Percentiles rank a stretch among this genome's conserved stretches.
Conservation (phyloP, 345 rosid species). For the Syzygium oleosum region DNA sequence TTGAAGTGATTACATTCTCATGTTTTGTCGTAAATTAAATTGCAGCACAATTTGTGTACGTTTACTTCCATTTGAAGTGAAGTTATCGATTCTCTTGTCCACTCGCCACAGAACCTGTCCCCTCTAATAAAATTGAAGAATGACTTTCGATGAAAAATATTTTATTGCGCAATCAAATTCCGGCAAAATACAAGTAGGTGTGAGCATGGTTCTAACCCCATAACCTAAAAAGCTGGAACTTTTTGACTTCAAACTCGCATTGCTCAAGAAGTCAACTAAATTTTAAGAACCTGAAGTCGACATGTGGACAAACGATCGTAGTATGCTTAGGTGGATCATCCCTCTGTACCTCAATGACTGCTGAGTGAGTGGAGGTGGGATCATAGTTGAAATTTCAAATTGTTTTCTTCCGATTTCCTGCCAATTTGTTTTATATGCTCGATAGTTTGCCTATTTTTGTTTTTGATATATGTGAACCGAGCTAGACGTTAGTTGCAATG, state of each 20-base stretch:
- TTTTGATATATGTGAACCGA: background rate
- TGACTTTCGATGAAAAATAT: too few relatives aligned
- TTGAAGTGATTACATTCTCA: too few relatives aligned
- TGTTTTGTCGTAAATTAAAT: too few relatives aligned
- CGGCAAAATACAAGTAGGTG: too few relatives aligned
- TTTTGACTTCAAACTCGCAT: background rate
- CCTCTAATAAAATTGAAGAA: too few relatives aligned
- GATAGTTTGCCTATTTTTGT: background rate
- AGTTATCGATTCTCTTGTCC: too few relatives aligned
- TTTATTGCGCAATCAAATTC: too few relatives aligned
- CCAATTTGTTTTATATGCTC: background rate
- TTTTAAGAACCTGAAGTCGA: background rate
- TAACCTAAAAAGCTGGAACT: background rate
- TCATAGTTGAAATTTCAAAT: background rate
- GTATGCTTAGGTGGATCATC: background rate
- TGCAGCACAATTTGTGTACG: too few relatives aligned
- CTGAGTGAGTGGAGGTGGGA: background rate
- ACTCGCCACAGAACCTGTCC: too few relatives aligned
- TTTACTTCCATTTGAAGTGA: too few relatives aligned
- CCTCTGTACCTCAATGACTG: background rate
- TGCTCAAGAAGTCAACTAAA: background rate
- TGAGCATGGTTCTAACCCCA: too few relatives aligned
- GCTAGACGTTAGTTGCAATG: background rate
- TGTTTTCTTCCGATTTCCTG: background rate
- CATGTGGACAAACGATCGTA: background rate